These are phyloP conservation scores for Fusarium sp. DNA, from an alignment of 2,329 filamentous ascomycete genomes.

Conservation along the genomic window DNA sequence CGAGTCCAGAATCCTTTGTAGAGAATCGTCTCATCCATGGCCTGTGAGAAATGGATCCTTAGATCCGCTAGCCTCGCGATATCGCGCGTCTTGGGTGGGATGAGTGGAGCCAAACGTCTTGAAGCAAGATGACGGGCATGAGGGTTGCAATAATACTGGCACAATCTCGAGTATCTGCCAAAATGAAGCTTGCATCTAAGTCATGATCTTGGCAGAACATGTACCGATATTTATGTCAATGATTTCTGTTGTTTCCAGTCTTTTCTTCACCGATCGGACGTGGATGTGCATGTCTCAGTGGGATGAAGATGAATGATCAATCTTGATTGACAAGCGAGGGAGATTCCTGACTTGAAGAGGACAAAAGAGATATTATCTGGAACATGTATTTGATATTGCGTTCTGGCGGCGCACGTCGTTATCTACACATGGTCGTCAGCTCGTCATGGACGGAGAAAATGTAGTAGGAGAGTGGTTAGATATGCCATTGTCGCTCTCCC, in stretches of 20 bases:
- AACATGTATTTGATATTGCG: slow-evolving; percentile 25
- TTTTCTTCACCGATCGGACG: background rate
- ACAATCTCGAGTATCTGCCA: background rate
- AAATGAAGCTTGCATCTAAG: background rate
- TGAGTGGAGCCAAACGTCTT: slow-evolving; percentile 21
- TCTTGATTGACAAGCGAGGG: slow-evolving; percentile 22
- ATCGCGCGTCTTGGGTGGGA: slow-evolving; percentile 41
- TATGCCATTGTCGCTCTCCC: slow-evolving; percentile 5
- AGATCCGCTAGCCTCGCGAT: slow-evolving; percentile 33
- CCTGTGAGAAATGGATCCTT: slow-evolving; percentile 31
- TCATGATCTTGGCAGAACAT: background rate
- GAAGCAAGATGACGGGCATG: slow-evolving; percentile 38
- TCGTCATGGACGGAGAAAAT: slow-evolving; percentile 14
- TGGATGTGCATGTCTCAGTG: slow-evolving; percentile 2
- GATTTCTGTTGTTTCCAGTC: background rate
- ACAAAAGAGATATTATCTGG: slow-evolving; percentile 21
- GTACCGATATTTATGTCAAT: background rate
- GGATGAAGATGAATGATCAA: slow-evolving; percentile 12
- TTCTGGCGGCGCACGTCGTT: slow-evolving; percentile 31
- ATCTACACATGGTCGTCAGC: slow-evolving; percentile 4
- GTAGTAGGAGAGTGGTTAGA: background rate
- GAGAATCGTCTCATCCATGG: slow-evolving; percentile 6
- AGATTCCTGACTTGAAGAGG: slow-evolving; percentile 28
- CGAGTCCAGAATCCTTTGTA: background rate
- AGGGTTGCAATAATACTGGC: slow-evolving; percentile 23